phyloP scores from a whole-genome alignment of 2,329 filamentous ascomycete genomes.

The Xylogone sp. region DNA sequence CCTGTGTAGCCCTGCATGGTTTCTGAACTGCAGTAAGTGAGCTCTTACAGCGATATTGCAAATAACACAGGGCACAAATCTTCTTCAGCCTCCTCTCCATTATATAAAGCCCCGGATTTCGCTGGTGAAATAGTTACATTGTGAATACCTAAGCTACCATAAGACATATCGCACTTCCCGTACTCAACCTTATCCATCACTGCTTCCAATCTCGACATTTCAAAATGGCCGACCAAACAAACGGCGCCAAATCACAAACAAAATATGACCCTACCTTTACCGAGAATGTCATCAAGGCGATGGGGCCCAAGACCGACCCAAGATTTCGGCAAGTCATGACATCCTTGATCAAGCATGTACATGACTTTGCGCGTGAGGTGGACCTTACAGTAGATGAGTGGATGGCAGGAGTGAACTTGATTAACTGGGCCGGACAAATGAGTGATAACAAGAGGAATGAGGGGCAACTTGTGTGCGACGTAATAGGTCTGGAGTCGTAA shows the following conservation, averaged over 20 bases:
- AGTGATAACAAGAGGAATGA: constrained; percentile 59
- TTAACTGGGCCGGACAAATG: constrained; percentile 62
- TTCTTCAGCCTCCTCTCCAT: too few species aligned
- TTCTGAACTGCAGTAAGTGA: not conserved
- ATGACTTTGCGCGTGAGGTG: constrained; percentile 56
- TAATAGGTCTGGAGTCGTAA: constrained; percentile 58
- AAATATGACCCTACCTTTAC: constrained; percentile 52
- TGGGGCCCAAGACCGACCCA: constrained; percentile 55
- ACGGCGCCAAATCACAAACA: constrained; percentile 1
- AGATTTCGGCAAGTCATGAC: constrained; percentile 52
- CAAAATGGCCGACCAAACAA: not conserved
- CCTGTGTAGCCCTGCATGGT: not conserved
- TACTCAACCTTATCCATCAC: too few species aligned
- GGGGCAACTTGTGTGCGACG: constrained; percentile 59
- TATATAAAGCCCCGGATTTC: too few species aligned
- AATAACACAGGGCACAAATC: too few species aligned
- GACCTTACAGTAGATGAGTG: constrained; percentile 56
- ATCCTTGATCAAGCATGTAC: constrained; percentile 51
- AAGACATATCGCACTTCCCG: too few species aligned
- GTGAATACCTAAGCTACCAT: too few species aligned
- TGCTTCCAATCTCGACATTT: not conserved
- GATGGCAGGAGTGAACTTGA: constrained; percentile 49
- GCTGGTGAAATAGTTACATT: too few species aligned
- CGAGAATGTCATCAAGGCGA: constrained; percentile 55
- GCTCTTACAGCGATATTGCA: too few species aligned